Conservation (phyloP, 805 yeast genomes). For the Torulaspora indica region DNA sequence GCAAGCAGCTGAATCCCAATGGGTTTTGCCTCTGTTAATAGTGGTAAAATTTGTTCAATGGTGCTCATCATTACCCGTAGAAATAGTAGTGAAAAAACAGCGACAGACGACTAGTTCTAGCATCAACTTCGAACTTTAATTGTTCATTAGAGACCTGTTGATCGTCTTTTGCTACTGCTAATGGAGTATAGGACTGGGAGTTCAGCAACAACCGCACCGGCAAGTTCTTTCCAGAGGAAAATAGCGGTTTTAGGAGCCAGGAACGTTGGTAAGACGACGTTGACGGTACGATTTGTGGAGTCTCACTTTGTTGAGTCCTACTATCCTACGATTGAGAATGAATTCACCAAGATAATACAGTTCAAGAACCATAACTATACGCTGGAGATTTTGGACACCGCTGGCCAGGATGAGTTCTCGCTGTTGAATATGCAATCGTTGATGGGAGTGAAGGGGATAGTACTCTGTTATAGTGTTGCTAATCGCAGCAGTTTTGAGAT, state of each 20-base stretch:
- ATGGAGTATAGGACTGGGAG: not conserved
- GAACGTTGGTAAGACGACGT: conserved; percentile 82
- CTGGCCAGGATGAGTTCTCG: conserved; percentile 88
- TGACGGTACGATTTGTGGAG: conserved; percentile 80
- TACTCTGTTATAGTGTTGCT: conserved; percentile 76
- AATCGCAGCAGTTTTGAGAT: conserved; percentile 74
- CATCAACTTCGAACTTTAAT: not conserved
- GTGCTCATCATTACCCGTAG: conserved; percentile 5
- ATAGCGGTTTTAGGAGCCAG: conserved; percentile 84
- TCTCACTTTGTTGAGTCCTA: conserved; percentile 84
- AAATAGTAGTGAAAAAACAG: not conserved
- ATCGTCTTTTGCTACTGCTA: not conserved
- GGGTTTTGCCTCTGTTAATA: no score
- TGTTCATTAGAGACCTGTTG: not conserved
- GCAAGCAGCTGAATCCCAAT: not conserved
- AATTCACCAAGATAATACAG: conserved; percentile 63
- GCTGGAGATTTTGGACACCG: conserved; percentile 84
- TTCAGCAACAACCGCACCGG: not conserved
- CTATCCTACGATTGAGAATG: conserved; percentile 88
- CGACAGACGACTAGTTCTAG: not conserved
- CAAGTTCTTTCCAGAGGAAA: conserved; percentile 41
- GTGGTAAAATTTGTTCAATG: conserved; percentile 2
- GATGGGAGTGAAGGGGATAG: conserved; percentile 78
- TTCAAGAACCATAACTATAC: conserved; percentile 71
- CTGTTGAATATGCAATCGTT: conserved; percentile 73